These are phyloP conservation scores for Rhizophagus clarus DNA, from an alignment of 192 early-diverging fungal genomes.

Conservation along the genomic window DNA sequence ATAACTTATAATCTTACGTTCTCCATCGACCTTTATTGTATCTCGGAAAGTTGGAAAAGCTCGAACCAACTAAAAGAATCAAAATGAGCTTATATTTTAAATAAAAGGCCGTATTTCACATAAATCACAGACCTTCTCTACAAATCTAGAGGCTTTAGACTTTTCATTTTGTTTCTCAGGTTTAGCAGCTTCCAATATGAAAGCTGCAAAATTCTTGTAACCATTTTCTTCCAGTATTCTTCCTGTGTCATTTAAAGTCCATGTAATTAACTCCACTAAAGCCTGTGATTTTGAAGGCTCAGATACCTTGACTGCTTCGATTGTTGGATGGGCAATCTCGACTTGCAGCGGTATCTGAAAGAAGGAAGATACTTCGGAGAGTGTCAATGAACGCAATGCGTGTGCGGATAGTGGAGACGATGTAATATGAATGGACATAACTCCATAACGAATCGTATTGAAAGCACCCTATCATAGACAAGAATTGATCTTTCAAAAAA, in stretches of 20 bases:
- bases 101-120: not conserved
- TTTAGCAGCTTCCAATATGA: slow-evolving; percentile 66
- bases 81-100: slow-evolving; percentile 11
- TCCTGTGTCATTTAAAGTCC: slow-evolving; percentile 73
- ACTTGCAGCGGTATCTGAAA: slow-evolving; percentile 75
- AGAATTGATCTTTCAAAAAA: not conserved
- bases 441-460: slow-evolving; percentile 78
- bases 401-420: slow-evolving; percentile 59
- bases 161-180: slow-evolving; percentile 39
- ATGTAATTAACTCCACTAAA: slow-evolving; percentile 65
- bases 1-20: slow-evolving; percentile 29
- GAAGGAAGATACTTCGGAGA: slow-evolving; percentile 62
- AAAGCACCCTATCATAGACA: slow-evolving; percentile 54
- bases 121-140: slow-evolving; percentile 36
- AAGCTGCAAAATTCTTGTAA: slow-evolving; percentile 67
- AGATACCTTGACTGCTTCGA: slow-evolving; percentile 64
- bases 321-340: slow-evolving; percentile 61
- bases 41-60: slow-evolving; percentile 77
- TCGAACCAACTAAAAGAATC: slow-evolving; percentile 48
- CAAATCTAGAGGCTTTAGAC: slow-evolving; percentile 55
- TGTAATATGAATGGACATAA: slow-evolving; percentile 82
- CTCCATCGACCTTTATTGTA: slow-evolving; percentile 48
- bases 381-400: slow-evolving; percentile 57
- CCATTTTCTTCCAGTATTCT: slow-evolving; percentile 58
- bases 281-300: slow-evolving; percentile 62